Percentiles rank a stretch among this genome's conserved stretches.
Evolutionary conservation across 208 protist species (phyloP).

Genomic region (Trypanosomatidae sp.): DNA sequence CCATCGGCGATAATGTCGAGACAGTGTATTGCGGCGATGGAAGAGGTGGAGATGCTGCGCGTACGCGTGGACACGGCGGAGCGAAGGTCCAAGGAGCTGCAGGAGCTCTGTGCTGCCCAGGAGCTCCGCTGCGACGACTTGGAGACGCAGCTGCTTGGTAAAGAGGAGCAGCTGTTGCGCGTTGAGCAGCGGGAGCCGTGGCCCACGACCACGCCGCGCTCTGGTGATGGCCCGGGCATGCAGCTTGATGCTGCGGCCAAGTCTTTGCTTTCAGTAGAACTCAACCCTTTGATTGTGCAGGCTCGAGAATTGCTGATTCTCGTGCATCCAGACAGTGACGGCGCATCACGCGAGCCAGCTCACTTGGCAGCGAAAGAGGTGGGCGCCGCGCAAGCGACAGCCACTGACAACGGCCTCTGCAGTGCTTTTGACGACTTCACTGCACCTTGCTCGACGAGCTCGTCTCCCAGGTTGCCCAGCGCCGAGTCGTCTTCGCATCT

Average conservation of each 20-base stretch:
- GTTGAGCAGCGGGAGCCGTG: conserved; percentile 7
- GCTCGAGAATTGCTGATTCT: conserved; percentile 7
- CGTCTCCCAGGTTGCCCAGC: neutral
- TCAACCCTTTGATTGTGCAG: conserved; percentile 7
- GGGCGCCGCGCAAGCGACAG: neutral
- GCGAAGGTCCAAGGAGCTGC: conserved; percentile 19
- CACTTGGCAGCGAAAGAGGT: neutral
- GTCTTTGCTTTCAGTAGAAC: neutral
- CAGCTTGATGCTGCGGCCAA: neutral
- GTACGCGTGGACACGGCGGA: conserved; percentile 20
- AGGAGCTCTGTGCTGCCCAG: conserved; percentile 21
- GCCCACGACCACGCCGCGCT: neutral
- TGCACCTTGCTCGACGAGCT: neutral
- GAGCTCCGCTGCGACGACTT: conserved; percentile 41
- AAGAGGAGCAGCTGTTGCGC: conserved; percentile 45
- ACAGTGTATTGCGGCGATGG: conserved; percentile 20
- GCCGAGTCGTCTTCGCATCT: neutral
- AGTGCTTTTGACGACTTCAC: neutral
- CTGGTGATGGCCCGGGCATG: neutral
- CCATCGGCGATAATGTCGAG: conserved; percentile 22
- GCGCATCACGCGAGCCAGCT: neutral
- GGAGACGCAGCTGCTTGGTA: conserved; percentile 51
- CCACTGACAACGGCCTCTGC: neutral
- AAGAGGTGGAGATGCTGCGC: conserved; percentile 20
- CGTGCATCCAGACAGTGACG: neutral